phyloP scores from a whole-genome alignment of 2,329 filamentous ascomycete species.

The Stemphylium beticola region DNA sequence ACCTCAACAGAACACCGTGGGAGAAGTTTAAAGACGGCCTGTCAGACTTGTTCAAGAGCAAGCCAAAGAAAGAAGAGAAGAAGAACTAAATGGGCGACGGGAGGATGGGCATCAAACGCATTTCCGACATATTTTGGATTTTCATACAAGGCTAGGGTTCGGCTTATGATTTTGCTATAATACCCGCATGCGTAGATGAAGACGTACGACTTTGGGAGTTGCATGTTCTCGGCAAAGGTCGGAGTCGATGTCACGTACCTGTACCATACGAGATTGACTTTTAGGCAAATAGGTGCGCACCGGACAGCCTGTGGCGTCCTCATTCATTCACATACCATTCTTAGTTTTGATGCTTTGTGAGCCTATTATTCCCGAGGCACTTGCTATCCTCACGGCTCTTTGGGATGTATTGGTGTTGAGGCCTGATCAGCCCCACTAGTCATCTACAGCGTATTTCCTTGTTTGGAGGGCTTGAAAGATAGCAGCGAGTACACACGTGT shows the following conservation, averaged over 20 bases:
- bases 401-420: not conserved
- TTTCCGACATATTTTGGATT: conserved; percentile 18
- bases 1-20: conserved; percentile 83
- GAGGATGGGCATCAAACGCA: conserved; percentile 2
- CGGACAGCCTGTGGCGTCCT: conserved; percentile 1
- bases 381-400: not conserved
- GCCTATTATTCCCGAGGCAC: not conserved
- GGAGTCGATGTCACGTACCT: conserved; percentile 6
- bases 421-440: not conserved
- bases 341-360: not conserved
- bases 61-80: conserved; percentile 30
- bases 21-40: conserved; percentile 65
- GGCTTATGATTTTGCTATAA: conserved; percentile 18
- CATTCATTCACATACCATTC: not conserved
- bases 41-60: conserved; percentile 46
- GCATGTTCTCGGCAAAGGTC: conserved; percentile 12
- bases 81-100: conserved; percentile 10
- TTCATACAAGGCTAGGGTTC: conserved; percentile 6
- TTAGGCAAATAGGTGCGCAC: not conserved
- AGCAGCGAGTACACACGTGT: not conserved
- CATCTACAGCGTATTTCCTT: not conserved
- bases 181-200: conserved; percentile 15
- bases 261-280: conserved; percentile 10
- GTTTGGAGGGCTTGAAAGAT: not conserved
- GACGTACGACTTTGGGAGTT: conserved; percentile 10